Conservation (phyloP, 768 basidiomycete species). For the Hysterangium stoloniferum region DNA sequence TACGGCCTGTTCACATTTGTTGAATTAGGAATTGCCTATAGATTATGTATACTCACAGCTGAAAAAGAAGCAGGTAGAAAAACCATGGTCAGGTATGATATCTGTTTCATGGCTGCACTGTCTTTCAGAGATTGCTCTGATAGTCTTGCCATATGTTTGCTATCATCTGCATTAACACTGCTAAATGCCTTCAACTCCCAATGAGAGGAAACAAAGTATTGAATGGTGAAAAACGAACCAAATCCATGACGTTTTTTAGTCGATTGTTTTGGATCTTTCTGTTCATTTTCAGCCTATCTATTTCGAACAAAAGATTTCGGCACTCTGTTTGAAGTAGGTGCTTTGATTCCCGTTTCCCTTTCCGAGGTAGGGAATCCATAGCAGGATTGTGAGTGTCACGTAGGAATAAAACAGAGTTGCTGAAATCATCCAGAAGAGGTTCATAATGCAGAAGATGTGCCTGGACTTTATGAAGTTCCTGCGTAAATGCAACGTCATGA, state of each 20-base stretch:
- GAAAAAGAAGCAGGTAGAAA: constrained; percentile 43
- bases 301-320: constrained; percentile 28
- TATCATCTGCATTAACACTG: constrained; percentile 50
- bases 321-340: constrained; percentile 40
- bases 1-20: not conserved
- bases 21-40: not conserved
- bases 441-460: constrained; percentile 53
- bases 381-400: constrained; percentile 41
- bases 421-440: constrained; percentile 45
- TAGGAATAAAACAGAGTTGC: constrained; percentile 44
- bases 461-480: constrained; percentile 46
- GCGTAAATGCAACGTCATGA: constrained; percentile 37
- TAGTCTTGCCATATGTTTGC: constrained; percentile 41
- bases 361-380: constrained; percentile 25
- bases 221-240: constrained; percentile 1
- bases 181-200: constrained; percentile 26
- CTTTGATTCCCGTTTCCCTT: constrained; percentile 21
- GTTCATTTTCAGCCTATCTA: constrained; percentile 6
- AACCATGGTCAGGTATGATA: constrained; percentile 11
- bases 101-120: constrained; percentile 29
- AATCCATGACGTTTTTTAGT: constrained; percentile 12
- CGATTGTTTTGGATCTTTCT: constrained; percentile 10
- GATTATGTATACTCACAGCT: constrained; percentile 16
- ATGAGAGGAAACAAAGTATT: not conserved
- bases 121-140: constrained; percentile 37